Evolutionary conservation across 2,329 filamentous ascomycete genomes (phyloP), one percentile per base, ranked within the genome.

Genomic region (Apiospora phragmitis): DNA sequence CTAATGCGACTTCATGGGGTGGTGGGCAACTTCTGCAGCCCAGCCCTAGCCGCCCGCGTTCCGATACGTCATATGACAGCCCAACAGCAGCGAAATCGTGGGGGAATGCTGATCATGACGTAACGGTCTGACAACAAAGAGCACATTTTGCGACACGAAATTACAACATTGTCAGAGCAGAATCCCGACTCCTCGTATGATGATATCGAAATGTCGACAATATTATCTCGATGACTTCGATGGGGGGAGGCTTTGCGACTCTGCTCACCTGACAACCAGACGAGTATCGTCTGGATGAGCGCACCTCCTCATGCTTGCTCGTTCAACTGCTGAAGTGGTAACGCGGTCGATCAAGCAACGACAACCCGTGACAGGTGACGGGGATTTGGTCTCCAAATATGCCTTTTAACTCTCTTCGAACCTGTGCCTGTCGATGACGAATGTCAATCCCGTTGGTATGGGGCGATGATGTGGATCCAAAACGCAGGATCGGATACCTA

Each of bases 341-440:
- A 62, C 18, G 21, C n/a, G n/a, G n/a, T n/a, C n/a, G n/a, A n/a
- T n/a, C n/a, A n/a, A n/a, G n/a, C n/a, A n/a, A n/a, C n/a, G n/a
- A n/a, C n/a, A n/a, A 62, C 32, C 18, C 32, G 55, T 38, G 32
- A 7, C 21, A n/a, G 55, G 12, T 38, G 1, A 9, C 32, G 55
- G 32, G 55, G 8, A n/a, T 38, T 62, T 38, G 32, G 32, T 38
- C 55, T 62, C 55, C 55, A 38, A 62, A 62, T 4, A 62, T n/a
- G 21, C 9, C 4, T n/a, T 62, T 21, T 38, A n/a, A 38, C 55
- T 38, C 3, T 2, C 21, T 38, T 62, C 6, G 32, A 62, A 38
- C 18, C 18, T 62, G 55, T 62, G 55, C 55, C 32, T 62, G 55
- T 38, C 55, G 55, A 62, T 62, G 55, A 38, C 55, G 55, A 62